Percentiles rank a stretch among this genome's conserved stretches.
Evolutionary conservation across 441 rosid species (phyloP).

Genomic region (Aquilaria agallochum): DNA sequence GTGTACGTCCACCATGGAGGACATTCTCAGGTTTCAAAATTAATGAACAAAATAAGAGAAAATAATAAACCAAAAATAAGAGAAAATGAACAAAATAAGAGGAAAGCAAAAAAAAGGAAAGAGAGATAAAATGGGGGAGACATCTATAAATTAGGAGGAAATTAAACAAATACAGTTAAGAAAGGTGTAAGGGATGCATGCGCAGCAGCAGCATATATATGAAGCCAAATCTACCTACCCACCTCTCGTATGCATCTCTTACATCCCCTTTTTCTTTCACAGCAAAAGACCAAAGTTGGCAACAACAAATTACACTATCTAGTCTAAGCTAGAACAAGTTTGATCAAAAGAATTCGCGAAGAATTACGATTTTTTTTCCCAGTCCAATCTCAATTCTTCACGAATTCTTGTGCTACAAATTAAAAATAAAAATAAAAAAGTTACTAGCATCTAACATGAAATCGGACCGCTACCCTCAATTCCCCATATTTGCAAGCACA

Average conservation of each 20-base stretch:
- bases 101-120: neutral
- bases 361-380: too few species aligned
- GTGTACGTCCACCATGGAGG: too few species aligned
- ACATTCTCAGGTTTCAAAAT: neutral
- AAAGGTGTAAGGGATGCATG: slow-evolving; percentile 77
- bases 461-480: slow-evolving; percentile 89
- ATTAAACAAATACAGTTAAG: slow-evolving; percentile 21
- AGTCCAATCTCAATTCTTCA: too few species aligned
- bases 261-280: slow-evolving; percentile 47
- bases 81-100: neutral
- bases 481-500: slow-evolving; percentile 71
- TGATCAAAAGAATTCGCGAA: too few species aligned
- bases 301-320: too few species aligned
- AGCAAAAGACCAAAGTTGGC: neutral
- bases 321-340: too few species aligned
- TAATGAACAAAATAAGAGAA: neutral
- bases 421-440: too few species aligned
- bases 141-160: neutral
- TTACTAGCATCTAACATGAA: slow-evolving; percentile 2
- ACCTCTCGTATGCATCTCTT: slow-evolving; percentile 73
- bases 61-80: too few species aligned
- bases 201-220: slow-evolving; percentile 41
- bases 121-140: neutral
- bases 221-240: slow-evolving; percentile 18
- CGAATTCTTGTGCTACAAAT: too few species aligned